phyloP scores from a whole-genome alignment of 805 yeast genomes.

The Candida arabinofermentans region DNA sequence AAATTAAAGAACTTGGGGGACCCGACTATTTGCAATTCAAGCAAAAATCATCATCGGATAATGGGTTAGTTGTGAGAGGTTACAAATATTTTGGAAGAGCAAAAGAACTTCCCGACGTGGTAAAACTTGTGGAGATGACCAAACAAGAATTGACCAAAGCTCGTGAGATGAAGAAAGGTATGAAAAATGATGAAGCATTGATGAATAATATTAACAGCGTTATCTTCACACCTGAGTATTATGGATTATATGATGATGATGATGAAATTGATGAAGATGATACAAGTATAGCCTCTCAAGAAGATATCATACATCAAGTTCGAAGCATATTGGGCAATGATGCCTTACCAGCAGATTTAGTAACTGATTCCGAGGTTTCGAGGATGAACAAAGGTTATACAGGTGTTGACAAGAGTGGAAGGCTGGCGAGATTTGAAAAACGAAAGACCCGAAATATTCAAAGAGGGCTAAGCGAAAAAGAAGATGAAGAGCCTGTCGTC shows the following conservation, averaged over 20 bases:
- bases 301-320: slow-evolving; percentile 6
- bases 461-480: slow-evolving; percentile 1
- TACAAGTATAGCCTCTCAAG: no score
- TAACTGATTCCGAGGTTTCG: slow-evolving; percentile 9
- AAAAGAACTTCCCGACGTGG: slow-evolving; percentile 70
- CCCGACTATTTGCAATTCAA: slow-evolving; percentile 47
- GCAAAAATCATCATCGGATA: neutral
- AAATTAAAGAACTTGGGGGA: slow-evolving; percentile 68
- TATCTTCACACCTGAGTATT: slow-evolving; percentile 32
- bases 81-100: slow-evolving; percentile 83
- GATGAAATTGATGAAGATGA: neutral
- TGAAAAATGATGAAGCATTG: slow-evolving; percentile 10
- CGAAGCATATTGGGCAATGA: slow-evolving; percentile 13
- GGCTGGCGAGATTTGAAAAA: slow-evolving; percentile 30
- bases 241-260: slow-evolving; percentile 37
- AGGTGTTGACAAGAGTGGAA: neutral
- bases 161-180: slow-evolving; percentile 9
- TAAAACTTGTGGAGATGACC: slow-evolving; percentile 38
- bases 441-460: slow-evolving; percentile 22
- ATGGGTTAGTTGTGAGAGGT: slow-evolving; percentile 38
- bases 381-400: slow-evolving; percentile 8
- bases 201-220: neutral
- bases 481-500: slow-evolving; percentile 3
- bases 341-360: slow-evolving; percentile 7
- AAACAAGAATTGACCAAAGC: slow-evolving; percentile 18